Conservation (phyloP, 2,329 filamentous ascomycete genomes). For the Myriosclerotinia curreyana region DNA sequence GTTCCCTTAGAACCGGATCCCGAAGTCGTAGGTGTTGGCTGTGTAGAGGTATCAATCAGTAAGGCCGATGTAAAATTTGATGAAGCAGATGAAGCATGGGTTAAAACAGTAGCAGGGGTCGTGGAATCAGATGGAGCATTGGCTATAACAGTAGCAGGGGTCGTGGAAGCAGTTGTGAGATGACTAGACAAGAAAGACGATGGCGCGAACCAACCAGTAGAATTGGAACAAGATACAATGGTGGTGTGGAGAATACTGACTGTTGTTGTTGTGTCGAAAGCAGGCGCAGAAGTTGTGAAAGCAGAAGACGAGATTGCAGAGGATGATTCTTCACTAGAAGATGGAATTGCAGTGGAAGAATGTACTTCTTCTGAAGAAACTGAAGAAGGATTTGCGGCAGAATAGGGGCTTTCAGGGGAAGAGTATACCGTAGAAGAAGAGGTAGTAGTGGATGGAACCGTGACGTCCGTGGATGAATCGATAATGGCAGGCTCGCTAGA, state of each 20-base stretch:
- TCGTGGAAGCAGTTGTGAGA: slow-evolving; percentile 1
- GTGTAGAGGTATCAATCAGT: slow-evolving; percentile 16
- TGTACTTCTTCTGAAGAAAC: background rate
- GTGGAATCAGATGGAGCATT: background rate
- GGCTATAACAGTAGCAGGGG: background rate
- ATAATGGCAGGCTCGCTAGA: background rate
- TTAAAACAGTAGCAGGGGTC: background rate
- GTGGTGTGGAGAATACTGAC: slow-evolving; percentile 4
- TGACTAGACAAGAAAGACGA: slow-evolving; percentile 6
- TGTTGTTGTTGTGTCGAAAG: background rate
- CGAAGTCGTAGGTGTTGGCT: background rate
- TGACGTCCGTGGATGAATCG: background rate
- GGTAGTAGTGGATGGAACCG: background rate
- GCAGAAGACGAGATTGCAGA: background rate
- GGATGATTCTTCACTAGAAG: background rate
- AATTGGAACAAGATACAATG: slow-evolving; percentile 12
- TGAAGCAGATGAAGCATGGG: background rate
- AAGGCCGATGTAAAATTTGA: background rate
- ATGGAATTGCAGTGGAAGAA: background rate
- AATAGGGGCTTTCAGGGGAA: background rate
- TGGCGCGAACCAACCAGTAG: slow-evolving; percentile 2
- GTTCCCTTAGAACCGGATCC: background rate
- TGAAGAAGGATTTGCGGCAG: background rate
- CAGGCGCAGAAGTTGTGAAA: slow-evolving; percentile 2
- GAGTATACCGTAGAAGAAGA: slow-evolving; percentile 4